Percentiles rank a stretch among this genome's conserved stretches.
These are phyloP conservation scores for Oryza meyeriana DNA, from an alignment of 176 grass and related monocot genomes.

Conservation along the genomic window DNA sequence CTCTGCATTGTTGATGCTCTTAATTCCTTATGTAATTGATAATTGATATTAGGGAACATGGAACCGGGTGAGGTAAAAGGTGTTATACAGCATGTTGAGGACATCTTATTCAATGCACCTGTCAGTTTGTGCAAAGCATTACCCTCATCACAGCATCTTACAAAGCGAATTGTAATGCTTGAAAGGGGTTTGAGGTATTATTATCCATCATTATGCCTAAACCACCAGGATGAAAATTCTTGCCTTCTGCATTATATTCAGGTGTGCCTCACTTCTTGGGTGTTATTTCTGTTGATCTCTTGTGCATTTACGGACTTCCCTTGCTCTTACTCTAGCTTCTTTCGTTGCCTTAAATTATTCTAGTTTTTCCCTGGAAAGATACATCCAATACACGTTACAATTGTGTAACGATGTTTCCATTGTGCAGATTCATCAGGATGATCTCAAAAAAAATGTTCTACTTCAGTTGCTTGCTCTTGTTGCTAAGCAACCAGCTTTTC, in stretches of 20 bases:
- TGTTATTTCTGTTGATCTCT: slow-evolving; percentile 8
- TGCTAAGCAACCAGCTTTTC: slow-evolving; percentile 95
- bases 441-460: slow-evolving; percentile 79
- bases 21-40: slow-evolving; percentile 3
- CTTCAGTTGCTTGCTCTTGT: slow-evolving; percentile 80
- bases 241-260: slow-evolving; percentile 87
- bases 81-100: slow-evolving; percentile 66
- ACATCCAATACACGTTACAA: background rate
- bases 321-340: background rate
- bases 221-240: slow-evolving; percentile 87
- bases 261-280: slow-evolving; percentile 33
- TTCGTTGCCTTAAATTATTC: background rate
- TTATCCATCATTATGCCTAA: slow-evolving; percentile 60
- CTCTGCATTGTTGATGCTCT: slow-evolving; percentile 9
- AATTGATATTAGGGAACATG: slow-evolving; percentile 72
- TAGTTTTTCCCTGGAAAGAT: background rate
- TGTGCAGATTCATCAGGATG: slow-evolving; percentile 85
- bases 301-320: background rate
- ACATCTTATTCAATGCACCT: slow-evolving; percentile 56
- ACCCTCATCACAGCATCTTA: slow-evolving; percentile 76
- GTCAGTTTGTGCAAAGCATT: slow-evolving; percentile 57
- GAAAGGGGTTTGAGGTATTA: slow-evolving; percentile 73
- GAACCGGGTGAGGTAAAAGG: slow-evolving; percentile 63
- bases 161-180: slow-evolving; percentile 92
- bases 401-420: slow-evolving; percentile 24